Evolutionary conservation across 2,329 filamentous ascomycete species (phyloP), one percentile per base, ranked within the genome.

Genomic region (Botrytis byssoidea): DNA sequence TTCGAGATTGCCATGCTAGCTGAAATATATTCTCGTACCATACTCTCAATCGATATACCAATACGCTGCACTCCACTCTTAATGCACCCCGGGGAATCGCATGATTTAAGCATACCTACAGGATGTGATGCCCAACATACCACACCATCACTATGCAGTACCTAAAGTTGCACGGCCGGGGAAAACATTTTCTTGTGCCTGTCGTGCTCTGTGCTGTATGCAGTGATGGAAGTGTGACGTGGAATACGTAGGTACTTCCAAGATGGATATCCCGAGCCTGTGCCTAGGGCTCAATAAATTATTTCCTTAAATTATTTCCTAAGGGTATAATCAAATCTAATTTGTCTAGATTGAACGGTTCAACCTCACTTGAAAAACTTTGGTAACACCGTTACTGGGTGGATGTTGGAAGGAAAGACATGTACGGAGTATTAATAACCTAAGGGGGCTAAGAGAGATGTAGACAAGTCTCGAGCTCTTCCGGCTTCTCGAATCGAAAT

Each of bases 1-100:
- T 29, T 55, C 25, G 12, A 9, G 14, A n/a, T 64, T 29, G 37
- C 37, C 60, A 40, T 61, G 35, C 59, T 61, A 40, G 59, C 22
- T 40, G 35, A 18, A n/a, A 25, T 40, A n/a, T 16, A 29, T 16
- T 14, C 25, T 37, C 57, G 20, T 37, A 25, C 57, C 32, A 25
- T 44, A 29, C 29, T 16, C 35, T 66, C 64, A 37, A n/a, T 66
- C 32, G 44, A 66, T 51, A 18, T 40, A 22, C 44, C 44, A n/a
- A 29, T 20, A 51, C 22, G 37, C 22, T 51, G 65, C 65, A 55
- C 65, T 55, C 65, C 46, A 55, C 65, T 40, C 35, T 51, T 68
- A 5, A 68, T 68, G 66, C 66, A 68, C 48, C 66, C 66, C 66
- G 66, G 66, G 48, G 10, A 68, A 68, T 32, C 25, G 66, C 66